Base-by-base conservation (phyloP, 768 basidiomycete genomes). In the Dictyophora rubrovolvata region DNA sequence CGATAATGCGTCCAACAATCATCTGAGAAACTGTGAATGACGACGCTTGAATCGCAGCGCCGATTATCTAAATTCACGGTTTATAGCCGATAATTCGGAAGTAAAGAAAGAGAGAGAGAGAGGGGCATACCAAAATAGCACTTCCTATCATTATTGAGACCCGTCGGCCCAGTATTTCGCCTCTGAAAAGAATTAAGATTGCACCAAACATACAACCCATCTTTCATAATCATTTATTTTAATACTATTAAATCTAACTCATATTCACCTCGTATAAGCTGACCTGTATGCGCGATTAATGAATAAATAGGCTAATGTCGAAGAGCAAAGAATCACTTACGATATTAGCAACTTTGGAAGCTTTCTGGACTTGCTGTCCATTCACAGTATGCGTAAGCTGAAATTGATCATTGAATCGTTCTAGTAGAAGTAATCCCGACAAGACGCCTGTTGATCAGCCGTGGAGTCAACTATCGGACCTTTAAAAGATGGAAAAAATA, bases 171-270 rank as follows among this genome's bases (percentile, higher is more conserved):
- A 58, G 22, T 18, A 35, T 42, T 51, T 58, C 56, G 12, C 56
- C 56, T 51, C n/a, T 50, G 34, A 58, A 49, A 23, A 58, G 34
- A 50, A 58, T 58, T 10, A 58, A 58, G 17, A 50, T 35, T 33
- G 56, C 56, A 2, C 56, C 56, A 49, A 58, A 58, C 56, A 58
- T 49, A 21, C 56, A 58, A 17, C 56, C 56, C 48, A 58, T 50
- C 56, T 58, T 16, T 17, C 5, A 48, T 22, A 4, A 7, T 28
- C 14, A 49, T 22, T 9, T 12, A 48, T 17, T 8, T 36, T 51
- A 28, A 28, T 42, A 42, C n/a, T 12, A 9, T 12, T 42, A 2
- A 28, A 28, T 28, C 2, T 28, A 28, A 28, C 28, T 28, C 28
- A 16, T 22, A 56, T 9, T 46, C 14, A 58, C 56, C 48, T 58